phyloP scores from a whole-genome alignment of 441 rosid genomes.

The Erodium trifolium region DNA sequence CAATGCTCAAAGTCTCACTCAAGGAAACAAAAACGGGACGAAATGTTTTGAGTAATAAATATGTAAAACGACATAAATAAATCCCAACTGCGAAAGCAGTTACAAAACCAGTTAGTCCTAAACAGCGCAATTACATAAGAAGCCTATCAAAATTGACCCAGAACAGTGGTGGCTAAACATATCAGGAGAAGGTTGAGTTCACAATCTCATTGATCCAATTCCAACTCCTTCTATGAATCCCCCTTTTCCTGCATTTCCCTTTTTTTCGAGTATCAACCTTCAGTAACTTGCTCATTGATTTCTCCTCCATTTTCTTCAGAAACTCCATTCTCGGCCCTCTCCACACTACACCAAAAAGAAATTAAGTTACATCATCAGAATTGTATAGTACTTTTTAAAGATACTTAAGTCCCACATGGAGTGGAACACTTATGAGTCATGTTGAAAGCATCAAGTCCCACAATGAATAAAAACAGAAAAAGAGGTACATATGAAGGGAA shows the following conservation, averaged over 20 bases:
- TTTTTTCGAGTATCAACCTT: too few species aligned
- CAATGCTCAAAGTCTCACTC: background rate
- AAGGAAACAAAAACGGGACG: background rate
- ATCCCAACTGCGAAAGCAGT: background rate
- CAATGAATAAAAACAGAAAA: too few species aligned
- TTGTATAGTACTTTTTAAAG: too few species aligned
- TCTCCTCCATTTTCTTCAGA: background rate
- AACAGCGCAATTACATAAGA: background rate
- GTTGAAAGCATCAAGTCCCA: too few species aligned
- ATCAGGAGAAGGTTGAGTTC: too few species aligned
- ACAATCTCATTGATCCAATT: too few species aligned
- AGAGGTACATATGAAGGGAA: too few species aligned
- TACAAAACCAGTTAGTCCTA: slow-evolving; percentile 2
- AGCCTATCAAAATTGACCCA: background rate
- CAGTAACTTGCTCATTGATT: background rate
- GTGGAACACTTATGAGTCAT: too few species aligned
- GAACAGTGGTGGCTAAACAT: background rate
- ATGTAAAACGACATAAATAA: background rate
- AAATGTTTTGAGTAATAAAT: background rate
- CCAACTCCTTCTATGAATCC: background rate
- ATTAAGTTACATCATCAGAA: too few species aligned
- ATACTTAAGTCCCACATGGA: too few species aligned
- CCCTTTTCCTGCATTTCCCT: background rate
- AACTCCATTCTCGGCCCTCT: background rate
- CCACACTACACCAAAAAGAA: background rate